These are phyloP conservation scores for Acanthamoeba castellanii DNA, from an alignment of 208 protist genomes.

Conservation along the genomic window DNA sequence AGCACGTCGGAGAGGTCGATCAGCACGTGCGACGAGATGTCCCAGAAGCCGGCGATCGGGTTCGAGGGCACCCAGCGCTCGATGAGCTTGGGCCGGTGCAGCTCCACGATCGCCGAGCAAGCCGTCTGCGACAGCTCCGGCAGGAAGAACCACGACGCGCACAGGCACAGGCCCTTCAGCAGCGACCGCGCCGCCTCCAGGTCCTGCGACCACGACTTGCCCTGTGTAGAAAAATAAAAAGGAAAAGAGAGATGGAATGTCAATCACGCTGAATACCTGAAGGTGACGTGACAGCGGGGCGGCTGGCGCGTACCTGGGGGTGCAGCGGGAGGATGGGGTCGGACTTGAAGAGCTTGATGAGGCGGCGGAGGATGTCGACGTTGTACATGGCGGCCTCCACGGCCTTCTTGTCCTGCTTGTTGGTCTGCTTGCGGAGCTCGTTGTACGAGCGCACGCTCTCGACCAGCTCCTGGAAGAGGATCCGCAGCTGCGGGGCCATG, in stretches of 20 bases:
- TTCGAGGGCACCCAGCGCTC: slow-evolving; percentile 69
- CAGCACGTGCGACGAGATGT: slow-evolving; percentile 79
- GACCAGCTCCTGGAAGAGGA: slow-evolving; percentile 76
- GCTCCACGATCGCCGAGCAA: slow-evolving; percentile 73
- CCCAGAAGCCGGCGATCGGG: slow-evolving; percentile 80
- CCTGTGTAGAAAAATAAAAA: not conserved
- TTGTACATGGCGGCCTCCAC: not conserved
- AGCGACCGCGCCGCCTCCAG: slow-evolving; percentile 69
- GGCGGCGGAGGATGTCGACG: not conserved
- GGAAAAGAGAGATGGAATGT: not conserved
- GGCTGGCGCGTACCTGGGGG: not conserved
- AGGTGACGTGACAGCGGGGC: not conserved
- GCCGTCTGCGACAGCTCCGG: slow-evolving; percentile 76
- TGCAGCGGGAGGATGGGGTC: slow-evolving; percentile 1
- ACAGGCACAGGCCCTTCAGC: slow-evolving; percentile 74
- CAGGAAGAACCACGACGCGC: slow-evolving; percentile 73
- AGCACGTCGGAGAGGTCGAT: slow-evolving; percentile 77
- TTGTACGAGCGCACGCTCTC: slow-evolving; percentile 18
- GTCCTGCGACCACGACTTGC: slow-evolving; percentile 70
- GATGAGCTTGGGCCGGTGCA: slow-evolving; percentile 80
- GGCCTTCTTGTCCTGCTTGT: slow-evolving; percentile 70
- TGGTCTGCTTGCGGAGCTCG: slow-evolving; percentile 32
- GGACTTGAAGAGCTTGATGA: slow-evolving; percentile 52
- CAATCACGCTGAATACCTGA: no score
- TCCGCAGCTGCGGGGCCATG: slow-evolving; percentile 68